These are phyloP conservation scores for Psidium friedrichsthalianum DNA, from an alignment of 345 rosid species.

Conservation along the genomic window DNA sequence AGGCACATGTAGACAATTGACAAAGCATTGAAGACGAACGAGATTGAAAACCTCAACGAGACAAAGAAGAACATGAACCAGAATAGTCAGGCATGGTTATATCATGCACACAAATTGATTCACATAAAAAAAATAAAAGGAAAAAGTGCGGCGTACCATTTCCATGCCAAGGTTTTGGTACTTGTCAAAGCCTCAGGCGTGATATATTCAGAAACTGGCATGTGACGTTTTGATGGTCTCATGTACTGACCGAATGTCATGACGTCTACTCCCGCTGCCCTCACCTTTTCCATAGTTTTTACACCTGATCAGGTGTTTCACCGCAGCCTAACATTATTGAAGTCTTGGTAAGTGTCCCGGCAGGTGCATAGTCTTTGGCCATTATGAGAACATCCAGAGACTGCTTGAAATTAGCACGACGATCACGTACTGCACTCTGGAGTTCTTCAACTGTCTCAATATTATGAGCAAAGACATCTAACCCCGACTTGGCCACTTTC, in stretches of 20 bases:
- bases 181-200: constrained; percentile 88
- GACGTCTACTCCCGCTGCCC: constrained; percentile 97
- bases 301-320: constrained; percentile 91
- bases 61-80: not conserved
- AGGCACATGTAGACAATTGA: not conserved
- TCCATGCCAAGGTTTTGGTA: constrained; percentile 82
- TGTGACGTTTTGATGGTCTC: constrained; percentile 98
- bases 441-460: constrained; percentile 97
- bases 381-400: constrained; percentile 79
- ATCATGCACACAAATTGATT: not conserved
- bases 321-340: constrained; percentile 98
- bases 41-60: not conserved
- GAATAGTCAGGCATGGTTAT: not conserved
- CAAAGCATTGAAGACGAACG: not conserved
- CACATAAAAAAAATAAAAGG: not conserved
- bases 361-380: constrained; percentile 72
- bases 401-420: constrained; percentile 93
- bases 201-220: constrained; percentile 91
- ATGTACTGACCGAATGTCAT: constrained; percentile 98
- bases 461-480: constrained; percentile 93
- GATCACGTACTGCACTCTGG: constrained; percentile 79
- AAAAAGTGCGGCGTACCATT: constrained; percentile 48
- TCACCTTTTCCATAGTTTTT: constrained; percentile 87
- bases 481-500: constrained; percentile 79
- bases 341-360: constrained; percentile 86